Conservation (phyloP, 208 protist species). For the Wallacemonas sp. region DNA sequence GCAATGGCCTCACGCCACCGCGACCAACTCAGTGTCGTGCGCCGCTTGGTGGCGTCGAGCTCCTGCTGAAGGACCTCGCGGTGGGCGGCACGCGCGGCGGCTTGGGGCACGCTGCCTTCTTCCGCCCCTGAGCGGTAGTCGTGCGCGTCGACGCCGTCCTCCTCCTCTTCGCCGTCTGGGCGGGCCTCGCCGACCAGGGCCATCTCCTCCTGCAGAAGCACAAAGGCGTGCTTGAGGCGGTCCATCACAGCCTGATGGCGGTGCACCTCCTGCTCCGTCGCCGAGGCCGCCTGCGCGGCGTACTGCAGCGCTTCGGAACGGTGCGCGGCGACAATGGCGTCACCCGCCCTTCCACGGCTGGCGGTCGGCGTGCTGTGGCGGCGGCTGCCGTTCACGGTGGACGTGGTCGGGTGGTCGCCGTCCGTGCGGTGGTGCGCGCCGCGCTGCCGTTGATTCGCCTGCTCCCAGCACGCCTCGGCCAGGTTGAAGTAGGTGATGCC, state of each 20-base stretch:
- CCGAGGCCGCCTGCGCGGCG: slow-evolving; percentile 46
- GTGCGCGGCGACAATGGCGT: not conserved
- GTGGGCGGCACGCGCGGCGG: not conserved
- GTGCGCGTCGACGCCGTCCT: no score
- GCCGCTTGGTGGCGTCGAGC: not conserved
- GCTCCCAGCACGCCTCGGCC: slow-evolving; percentile 62
- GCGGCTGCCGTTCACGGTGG: not conserved
- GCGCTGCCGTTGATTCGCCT: slow-evolving; percentile 22
- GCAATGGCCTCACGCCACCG: slow-evolving; percentile 68
- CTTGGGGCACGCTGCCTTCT: not conserved
- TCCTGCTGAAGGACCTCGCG: not conserved
- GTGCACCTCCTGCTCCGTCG: slow-evolving; percentile 59
- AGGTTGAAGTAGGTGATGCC: slow-evolving; percentile 85
- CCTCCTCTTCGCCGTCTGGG: no score
- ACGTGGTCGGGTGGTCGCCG: not conserved
- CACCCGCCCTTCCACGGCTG: not conserved
- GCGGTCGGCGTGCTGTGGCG: not conserved
- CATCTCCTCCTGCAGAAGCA: slow-evolving; percentile 7
- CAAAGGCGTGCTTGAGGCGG: slow-evolving; percentile 2
- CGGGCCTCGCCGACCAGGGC: not conserved
- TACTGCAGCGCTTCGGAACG: slow-evolving; percentile 28
- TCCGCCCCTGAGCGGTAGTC: no score
- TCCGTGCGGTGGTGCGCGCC: not conserved
- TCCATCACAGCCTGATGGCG: not conserved
- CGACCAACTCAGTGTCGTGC: slow-evolving; percentile 27